phyloP scores from a whole-genome alignment of 2,329 filamentous ascomycete genomes.

The Colletotrichum sp. region DNA sequence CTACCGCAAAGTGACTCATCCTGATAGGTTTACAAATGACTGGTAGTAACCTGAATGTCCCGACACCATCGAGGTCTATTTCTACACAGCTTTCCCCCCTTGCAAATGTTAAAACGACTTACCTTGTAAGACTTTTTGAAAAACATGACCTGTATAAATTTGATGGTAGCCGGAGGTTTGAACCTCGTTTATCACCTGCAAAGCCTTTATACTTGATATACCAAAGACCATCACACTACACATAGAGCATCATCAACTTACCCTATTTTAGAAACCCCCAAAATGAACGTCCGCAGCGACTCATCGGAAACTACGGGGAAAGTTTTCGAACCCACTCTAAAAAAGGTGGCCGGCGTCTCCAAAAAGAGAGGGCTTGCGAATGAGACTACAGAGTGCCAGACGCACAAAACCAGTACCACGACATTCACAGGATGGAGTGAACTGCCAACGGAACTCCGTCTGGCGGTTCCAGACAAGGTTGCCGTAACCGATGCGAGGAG shows the following conservation, averaged over 20 bases:
- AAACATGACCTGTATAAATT: not conserved
- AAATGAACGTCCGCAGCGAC: not conserved
- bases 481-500: not conserved
- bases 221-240: too few relatives aligned
- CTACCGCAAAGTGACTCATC: not conserved
- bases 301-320: not conserved
- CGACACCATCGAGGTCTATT: not conserved
- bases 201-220: not conserved
- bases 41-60: not conserved
- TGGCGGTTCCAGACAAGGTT: not conserved
- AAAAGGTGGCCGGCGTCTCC: not conserved
- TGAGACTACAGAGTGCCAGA: not conserved
- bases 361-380: accelerated
- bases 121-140: not conserved
- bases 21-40: not conserved
- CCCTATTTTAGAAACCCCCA: not conserved
- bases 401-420: not conserved
- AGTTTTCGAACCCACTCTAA: not conserved
- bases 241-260: not conserved
- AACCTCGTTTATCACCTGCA: not conserved
- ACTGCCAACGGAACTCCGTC: not conserved
- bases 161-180: accelerated
- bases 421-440: not conserved
- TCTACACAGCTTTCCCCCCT: not conserved
- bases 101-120: not conserved